Percentiles rank a stretch among this genome's conserved stretches.
phyloP scores from a whole-genome alignment of 768 basidiomycete genomes.

The Pleurotus tuoliensis region DNA sequence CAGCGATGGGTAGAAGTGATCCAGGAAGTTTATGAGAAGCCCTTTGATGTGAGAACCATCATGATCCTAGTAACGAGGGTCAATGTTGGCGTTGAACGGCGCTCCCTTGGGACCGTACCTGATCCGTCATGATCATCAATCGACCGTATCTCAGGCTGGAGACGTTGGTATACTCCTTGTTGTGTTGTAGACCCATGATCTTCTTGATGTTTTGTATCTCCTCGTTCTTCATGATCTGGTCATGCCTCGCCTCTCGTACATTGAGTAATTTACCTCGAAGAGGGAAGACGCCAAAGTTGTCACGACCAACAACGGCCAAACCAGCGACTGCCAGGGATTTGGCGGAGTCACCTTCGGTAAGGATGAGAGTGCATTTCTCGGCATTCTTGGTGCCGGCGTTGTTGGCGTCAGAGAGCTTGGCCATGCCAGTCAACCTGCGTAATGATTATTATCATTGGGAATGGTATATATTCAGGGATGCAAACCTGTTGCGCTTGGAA shows the following conservation, averaged over 20 bases:
- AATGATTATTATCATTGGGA: too few species aligned
- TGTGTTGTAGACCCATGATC: conserved; percentile 94
- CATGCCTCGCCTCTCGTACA: conserved; percentile 93
- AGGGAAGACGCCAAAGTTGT: conserved; percentile 97
- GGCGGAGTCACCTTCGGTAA: conserved; percentile 99
- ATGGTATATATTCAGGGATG: background rate
- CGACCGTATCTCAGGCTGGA: conserved; percentile 83
- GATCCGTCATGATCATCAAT: conserved; percentile 99
- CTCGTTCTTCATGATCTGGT: conserved; percentile 97
- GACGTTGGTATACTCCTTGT: conserved; percentile 76
- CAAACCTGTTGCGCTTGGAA: conserved; percentile 78
- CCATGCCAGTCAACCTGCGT: conserved; percentile 78
- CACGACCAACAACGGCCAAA: conserved; percentile 90
- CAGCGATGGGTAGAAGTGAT: conserved; percentile 94
- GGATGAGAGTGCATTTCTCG: conserved; percentile 85
- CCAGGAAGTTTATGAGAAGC: conserved; percentile 96
- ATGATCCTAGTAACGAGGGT: conserved; percentile 66
- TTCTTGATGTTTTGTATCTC: conserved; percentile 98
- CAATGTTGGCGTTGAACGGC: background rate
- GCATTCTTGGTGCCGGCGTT: conserved; percentile 87
- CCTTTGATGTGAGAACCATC: conserved; percentile 99
- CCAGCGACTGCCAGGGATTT: conserved; percentile 95
- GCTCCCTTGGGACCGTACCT: conserved; percentile 46
- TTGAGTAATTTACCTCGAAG: conserved; percentile 95
- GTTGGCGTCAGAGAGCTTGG: conserved; percentile 95